Conservation (phyloP, 148 eudicot genomes). For the Chenopodium formosanum region DNA sequence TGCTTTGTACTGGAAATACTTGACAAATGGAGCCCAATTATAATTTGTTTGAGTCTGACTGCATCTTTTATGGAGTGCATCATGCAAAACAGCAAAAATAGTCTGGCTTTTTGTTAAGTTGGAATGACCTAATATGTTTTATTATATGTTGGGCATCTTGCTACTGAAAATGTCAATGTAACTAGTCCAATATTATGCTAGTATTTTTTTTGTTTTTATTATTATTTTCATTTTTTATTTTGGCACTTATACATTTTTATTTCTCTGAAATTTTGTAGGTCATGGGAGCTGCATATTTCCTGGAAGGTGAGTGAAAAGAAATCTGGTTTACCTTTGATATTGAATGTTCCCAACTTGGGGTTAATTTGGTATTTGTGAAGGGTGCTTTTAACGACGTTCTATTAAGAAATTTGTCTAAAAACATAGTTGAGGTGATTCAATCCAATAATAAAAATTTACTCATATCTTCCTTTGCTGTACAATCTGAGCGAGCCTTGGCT, state of each 20-base stretch:
- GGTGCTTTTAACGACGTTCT: not conserved
- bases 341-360: not conserved
- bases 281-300: slow-evolving; percentile 86
- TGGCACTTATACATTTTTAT: slow-evolving; percentile 9
- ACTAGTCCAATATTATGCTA: not conserved
- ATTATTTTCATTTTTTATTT: not conserved
- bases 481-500: too few species aligned
- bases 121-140: slow-evolving; percentile 12
- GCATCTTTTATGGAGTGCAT: slow-evolving; percentile 19
- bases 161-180: slow-evolving; percentile 11
- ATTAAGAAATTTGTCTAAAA: too few species aligned
- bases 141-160: slow-evolving; percentile 20
- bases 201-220: too few species aligned
- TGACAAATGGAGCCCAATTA: slow-evolving; percentile 22
- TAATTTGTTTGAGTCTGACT: slow-evolving; percentile 1
- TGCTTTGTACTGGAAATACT: slow-evolving; percentile 12
- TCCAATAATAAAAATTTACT: not conserved
- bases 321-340: slow-evolving; percentile 7
- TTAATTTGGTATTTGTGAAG: not conserved
- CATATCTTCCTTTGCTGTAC: not conserved
- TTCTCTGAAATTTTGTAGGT: slow-evolving; percentile 60
- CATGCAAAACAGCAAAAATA: slow-evolving; percentile 7
- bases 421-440: not conserved
- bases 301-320: slow-evolving; percentile 64
- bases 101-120: slow-evolving; percentile 12